These are phyloP conservation scores for Ramalina peruviana DNA, from an alignment of 495 filamentous ascomycete species.

Conservation along the genomic window DNA sequence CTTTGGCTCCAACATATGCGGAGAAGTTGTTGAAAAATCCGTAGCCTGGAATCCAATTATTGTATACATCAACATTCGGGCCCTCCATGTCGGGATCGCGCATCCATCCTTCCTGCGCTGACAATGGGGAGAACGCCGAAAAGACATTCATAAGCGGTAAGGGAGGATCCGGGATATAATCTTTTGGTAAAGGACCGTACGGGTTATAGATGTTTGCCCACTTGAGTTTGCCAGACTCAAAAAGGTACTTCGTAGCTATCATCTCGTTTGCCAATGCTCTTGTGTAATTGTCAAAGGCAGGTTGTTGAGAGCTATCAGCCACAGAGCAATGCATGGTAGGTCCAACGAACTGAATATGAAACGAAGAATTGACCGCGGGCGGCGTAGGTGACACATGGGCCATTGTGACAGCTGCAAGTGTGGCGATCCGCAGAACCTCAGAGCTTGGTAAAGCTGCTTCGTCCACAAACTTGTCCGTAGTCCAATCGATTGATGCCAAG, in stretches of 20 bases:
- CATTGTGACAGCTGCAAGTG: not conserved
- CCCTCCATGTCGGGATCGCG: too few species aligned
- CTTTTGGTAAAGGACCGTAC: too few species aligned
- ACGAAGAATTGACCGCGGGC: not conserved
- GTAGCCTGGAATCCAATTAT: too few species aligned
- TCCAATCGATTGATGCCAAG: too few species aligned
- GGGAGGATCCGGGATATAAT: not conserved
- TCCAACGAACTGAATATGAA: not conserved
- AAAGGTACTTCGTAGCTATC: not conserved
- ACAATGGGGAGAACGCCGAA: not conserved
- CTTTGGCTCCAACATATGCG: too few species aligned
- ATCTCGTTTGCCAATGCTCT: not conserved
- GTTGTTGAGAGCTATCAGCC: not conserved
- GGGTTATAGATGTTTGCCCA: too few species aligned
- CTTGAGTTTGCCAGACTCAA: not conserved
- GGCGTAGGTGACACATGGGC: not conserved
- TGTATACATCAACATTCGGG: not conserved
- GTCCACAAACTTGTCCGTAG: too few species aligned
- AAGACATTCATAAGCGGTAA: not conserved
- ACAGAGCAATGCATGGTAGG: not conserved
- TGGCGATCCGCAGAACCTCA: not conserved
- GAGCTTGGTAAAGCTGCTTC: constrained; percentile 6
- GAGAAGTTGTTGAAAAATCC: too few species aligned
- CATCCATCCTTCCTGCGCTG: too few species aligned
- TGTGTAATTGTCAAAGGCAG: not conserved